Percentiles rank a stretch among this genome's conserved stretches.
These are phyloP conservation scores for Fomitopsis betulina DNA, from an alignment of 1,284 basidiomycete species.

Conservation along the genomic window DNA sequence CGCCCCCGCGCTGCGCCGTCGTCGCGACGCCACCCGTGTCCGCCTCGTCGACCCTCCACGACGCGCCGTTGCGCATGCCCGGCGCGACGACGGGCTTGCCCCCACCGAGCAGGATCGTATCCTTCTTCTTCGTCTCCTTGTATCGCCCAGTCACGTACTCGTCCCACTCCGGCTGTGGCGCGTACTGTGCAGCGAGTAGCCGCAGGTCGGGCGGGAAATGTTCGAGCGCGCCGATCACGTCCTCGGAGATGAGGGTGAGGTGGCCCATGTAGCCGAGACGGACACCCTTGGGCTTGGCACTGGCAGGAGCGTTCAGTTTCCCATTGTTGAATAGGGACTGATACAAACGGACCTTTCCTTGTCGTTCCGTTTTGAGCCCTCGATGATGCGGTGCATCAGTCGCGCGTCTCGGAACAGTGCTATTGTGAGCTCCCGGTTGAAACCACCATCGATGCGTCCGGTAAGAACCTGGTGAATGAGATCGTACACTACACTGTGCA, in stretches of 20 bases:
- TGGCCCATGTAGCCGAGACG: conserved; percentile 97
- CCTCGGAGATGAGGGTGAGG: conserved; percentile 89
- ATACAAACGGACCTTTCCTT: conserved; percentile 51
- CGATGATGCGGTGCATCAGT: conserved; percentile 79
- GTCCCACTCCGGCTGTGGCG: conserved; percentile 82
- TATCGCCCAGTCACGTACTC: conserved; percentile 82
- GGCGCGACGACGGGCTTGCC: conserved; percentile 63
- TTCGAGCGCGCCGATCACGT: conserved; percentile 81
- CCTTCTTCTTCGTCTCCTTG: conserved; percentile 80
- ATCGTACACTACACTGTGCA: conserved; percentile 97
- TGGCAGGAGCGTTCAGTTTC: conserved; percentile 23
- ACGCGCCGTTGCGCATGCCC: conserved; percentile 30
- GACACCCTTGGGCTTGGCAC: conserved; percentile 62
- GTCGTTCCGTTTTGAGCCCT: conserved; percentile 80
- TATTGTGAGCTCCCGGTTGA: conserved; percentile 78
- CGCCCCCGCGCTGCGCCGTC: conserved; percentile 17
- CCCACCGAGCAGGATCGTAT: conserved; percentile 80
- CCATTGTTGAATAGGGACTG: background rate
- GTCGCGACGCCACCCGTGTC: conserved; percentile 36
- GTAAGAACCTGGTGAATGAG: conserved; percentile 94
- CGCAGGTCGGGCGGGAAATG: conserved; percentile 83
- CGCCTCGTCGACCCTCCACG: conserved; percentile 72
- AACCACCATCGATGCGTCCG: conserved; percentile 71
- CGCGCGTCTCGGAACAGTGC: conserved; percentile 78
- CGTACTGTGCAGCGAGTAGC: conserved; percentile 55